phyloP scores from a whole-genome alignment of 2,329 filamentous ascomycete genomes.

The Phoma sp. region DNA sequence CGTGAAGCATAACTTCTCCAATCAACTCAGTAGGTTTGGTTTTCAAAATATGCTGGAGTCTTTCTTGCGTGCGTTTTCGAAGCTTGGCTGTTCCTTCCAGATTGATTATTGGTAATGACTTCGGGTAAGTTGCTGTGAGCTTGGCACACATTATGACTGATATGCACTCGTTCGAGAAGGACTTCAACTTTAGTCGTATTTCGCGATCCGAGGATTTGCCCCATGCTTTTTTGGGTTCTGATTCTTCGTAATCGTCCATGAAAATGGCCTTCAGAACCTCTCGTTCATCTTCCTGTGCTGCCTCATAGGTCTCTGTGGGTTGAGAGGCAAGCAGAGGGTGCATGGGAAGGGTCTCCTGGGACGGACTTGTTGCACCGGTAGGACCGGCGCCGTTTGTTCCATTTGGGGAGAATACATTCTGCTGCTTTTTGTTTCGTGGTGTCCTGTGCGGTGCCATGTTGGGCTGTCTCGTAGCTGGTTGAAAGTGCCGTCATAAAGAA shows the following conservation, averaged over 20 bases:
- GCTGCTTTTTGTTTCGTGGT: constrained; percentile 50
- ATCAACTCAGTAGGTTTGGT: constrained; percentile 71
- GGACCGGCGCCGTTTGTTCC: constrained; percentile 30
- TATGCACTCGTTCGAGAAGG: constrained; percentile 75
- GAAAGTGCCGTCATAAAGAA: constrained; percentile 40
- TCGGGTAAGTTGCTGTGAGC: constrained; percentile 90
- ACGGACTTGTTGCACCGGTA: constrained; percentile 33
- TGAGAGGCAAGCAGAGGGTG: constrained; percentile 41
- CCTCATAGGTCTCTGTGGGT: constrained; percentile 71
- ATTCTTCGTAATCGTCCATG: constrained; percentile 82
- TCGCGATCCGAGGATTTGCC: constrained; percentile 82
- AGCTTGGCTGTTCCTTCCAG: constrained; percentile 71
- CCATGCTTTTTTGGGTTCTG: constrained; percentile 79
- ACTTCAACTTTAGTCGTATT: constrained; percentile 81
- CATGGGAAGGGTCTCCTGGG: constrained; percentile 38
- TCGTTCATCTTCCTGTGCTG: constrained; percentile 87
- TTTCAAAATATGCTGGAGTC: constrained; percentile 73
- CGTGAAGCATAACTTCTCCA: constrained; percentile 71
- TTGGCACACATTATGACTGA: constrained; percentile 77
- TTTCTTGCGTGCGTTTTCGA: constrained; percentile 73
- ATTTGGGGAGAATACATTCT: constrained; percentile 42
- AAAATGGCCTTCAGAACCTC: constrained; percentile 88
- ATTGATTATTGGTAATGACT: constrained; percentile 75
- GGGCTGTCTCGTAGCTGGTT: constrained; percentile 47
- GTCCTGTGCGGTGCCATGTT: constrained; percentile 58